Evolutionary conservation across 352 stramenopile species (phyloP).

Genomic region (Phytophthora boehmeriae): DNA sequence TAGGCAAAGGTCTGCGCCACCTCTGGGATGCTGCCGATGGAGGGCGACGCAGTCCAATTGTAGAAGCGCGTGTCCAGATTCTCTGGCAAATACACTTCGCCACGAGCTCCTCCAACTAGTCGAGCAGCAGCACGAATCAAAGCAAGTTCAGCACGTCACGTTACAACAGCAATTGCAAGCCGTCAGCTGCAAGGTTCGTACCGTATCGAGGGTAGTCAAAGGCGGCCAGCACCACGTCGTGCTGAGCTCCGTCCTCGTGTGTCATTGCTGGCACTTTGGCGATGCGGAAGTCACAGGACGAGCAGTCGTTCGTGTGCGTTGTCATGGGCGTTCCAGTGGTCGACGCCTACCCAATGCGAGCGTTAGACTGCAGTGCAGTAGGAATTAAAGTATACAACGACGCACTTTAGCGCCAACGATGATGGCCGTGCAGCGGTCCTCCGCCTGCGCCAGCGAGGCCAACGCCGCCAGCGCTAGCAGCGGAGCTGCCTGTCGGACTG

Average conservation of each 20-base stretch:
- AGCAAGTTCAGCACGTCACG: not conserved
- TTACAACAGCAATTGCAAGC: slow-evolving; percentile 10
- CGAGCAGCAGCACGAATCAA: not conserved
- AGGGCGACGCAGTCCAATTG: slow-evolving; percentile 62
- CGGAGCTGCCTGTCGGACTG: not conserved
- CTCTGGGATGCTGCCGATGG: slow-evolving; percentile 77
- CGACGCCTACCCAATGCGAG: slow-evolving; percentile 45
- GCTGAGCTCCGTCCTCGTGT: slow-evolving; percentile 43
- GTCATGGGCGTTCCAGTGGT: slow-evolving; percentile 75
- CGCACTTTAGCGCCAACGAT: slow-evolving; percentile 75
- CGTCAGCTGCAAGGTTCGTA: slow-evolving; percentile 13
- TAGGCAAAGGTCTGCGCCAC: slow-evolving; percentile 73
- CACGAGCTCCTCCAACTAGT: slow-evolving; percentile 62
- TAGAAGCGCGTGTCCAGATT: slow-evolving; percentile 76
- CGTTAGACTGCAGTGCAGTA: slow-evolving; percentile 11
- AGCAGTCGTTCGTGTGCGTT: slow-evolving; percentile 87
- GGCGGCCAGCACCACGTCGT: slow-evolving; percentile 61
- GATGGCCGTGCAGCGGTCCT: slow-evolving; percentile 82
- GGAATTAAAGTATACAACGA: not conserved
- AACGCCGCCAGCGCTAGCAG: slow-evolving; percentile 29
- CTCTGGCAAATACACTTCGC: slow-evolving; percentile 61
- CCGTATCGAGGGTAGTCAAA: slow-evolving; percentile 83
- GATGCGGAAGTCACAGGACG: slow-evolving; percentile 83
- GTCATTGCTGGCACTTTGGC: slow-evolving; percentile 72
- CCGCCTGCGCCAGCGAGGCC: slow-evolving; percentile 19